Percentiles rank a stretch among this genome's conserved stretches.
These are phyloP conservation scores for Nematocida sp. DNA, from an alignment of 371 early-diverging fungal genomes.

Conservation along the genomic window DNA sequence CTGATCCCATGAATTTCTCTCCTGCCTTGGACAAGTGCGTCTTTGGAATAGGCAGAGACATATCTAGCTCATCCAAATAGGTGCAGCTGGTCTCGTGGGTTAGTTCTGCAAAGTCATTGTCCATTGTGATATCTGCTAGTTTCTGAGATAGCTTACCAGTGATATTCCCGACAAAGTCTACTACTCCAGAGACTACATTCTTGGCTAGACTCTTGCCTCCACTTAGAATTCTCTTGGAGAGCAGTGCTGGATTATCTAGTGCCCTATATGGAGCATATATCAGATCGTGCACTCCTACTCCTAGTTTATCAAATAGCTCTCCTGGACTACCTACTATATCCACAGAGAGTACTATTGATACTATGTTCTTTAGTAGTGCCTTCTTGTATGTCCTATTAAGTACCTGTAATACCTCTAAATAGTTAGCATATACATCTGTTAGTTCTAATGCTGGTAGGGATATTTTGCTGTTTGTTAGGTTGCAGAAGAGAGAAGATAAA, in stretches of 20 bases:
- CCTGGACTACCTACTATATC: constrained; percentile 46
- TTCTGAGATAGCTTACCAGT: constrained; percentile 40
- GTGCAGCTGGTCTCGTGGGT: constrained; percentile 33
- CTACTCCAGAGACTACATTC: constrained; percentile 44
- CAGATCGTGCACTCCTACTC: constrained; percentile 48
- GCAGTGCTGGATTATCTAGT: constrained; percentile 40
- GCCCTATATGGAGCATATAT: constrained; percentile 44
- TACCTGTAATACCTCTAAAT: constrained; percentile 23
- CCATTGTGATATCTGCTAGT: constrained; percentile 50
- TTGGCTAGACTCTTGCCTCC: constrained; percentile 48
- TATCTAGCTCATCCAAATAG: constrained; percentile 31
- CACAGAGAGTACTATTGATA: constrained; percentile 39
- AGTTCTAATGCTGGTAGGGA: constrained; percentile 30
- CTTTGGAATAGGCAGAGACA: constrained; percentile 20
- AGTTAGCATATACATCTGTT: constrained; percentile 14
- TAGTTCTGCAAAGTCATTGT: constrained; percentile 29
- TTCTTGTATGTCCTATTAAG: constrained; percentile 35
- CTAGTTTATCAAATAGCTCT: constrained; percentile 40
- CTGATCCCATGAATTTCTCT: constrained; percentile 48
- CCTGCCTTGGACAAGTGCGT: constrained; percentile 48
- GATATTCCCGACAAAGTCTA: constrained; percentile 37
- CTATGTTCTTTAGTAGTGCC: constrained; percentile 36
- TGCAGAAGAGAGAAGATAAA: constrained; percentile 41
- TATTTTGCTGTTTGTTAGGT: constrained; percentile 46
- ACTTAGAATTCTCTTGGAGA: constrained; percentile 31